A percentile compares a stretch with the other conserved stretches of the same genome.
Conservation (phyloP, 2,329 filamentous ascomycete genomes). For the Sporothrix pseudoabietina region DNA sequence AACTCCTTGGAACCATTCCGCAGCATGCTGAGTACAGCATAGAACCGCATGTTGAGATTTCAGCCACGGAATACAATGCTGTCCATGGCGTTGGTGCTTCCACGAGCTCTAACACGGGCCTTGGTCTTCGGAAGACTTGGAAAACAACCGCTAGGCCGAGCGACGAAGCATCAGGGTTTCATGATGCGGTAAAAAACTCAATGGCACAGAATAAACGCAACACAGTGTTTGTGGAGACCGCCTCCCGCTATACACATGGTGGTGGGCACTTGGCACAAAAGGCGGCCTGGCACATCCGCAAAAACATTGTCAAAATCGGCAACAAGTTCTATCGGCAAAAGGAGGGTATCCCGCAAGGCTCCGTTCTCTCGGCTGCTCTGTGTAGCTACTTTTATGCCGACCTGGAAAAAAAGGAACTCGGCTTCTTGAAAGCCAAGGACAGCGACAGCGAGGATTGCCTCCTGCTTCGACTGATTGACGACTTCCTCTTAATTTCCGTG, state of each 20-base stretch:
- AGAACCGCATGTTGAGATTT: conserved; percentile 72
- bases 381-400: conserved; percentile 97
- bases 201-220: conserved; percentile 56
- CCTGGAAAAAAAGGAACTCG: conserved; percentile 69
- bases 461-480: conserved; percentile 82
- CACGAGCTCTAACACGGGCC: neutral
- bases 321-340: conserved; percentile 88
- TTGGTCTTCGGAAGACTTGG: conserved; percentile 44
- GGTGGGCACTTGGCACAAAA: conserved; percentile 66
- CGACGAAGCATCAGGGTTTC: conserved; percentile 49
- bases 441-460: conserved; percentile 54
- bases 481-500: conserved; percentile 86
- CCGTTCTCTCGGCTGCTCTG: conserved; percentile 78
- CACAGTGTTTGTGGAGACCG: conserved; percentile 75
- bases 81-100: neutral
- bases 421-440: conserved; percentile 57
- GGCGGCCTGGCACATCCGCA: conserved; percentile 75
- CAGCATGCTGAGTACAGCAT: conserved; percentile 67
- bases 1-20: conserved; percentile 62
- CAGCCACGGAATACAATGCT: conserved; percentile 8
- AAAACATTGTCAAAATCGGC: conserved; percentile 85
- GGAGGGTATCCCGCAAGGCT: conserved; percentile 89
- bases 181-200: conserved; percentile 48
- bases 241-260: conserved; percentile 59
- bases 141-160: conserved; percentile 53